Conservation (phyloP, 495 filamentous ascomycete species). For the Parmelia sp. region DNA sequence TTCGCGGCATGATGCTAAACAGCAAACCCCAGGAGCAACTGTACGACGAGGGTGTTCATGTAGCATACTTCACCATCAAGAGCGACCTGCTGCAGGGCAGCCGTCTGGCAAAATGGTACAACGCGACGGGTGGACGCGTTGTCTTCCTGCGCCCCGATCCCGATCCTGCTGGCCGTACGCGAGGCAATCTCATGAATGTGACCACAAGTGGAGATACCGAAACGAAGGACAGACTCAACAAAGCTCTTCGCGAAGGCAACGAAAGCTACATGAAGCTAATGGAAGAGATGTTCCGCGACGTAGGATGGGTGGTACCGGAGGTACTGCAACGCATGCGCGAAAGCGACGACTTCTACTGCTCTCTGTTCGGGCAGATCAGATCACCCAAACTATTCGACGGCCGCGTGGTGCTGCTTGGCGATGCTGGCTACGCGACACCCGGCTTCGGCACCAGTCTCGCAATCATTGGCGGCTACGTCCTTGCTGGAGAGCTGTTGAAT, state of each 20-base stretch:
- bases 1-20: conserved; percentile 33
- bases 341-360: conserved; percentile 39
- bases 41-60: conserved; percentile 23
- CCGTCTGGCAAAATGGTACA: conserved; percentile 16
- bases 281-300: conserved; percentile 27
- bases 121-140: conserved; percentile 15
- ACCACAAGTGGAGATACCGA: conserved; percentile 8
- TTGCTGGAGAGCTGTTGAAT: conserved; percentile 26
- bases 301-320: conserved; percentile 35
- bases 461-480: conserved; percentile 26
- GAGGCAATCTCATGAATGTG: conserved; percentile 15
- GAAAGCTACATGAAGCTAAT: conserved; percentile 16
- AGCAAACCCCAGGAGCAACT: conserved; percentile 32
- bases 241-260: conserved; percentile 17
- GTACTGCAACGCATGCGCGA: conserved; percentile 31
- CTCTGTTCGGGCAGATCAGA: conserved; percentile 36
- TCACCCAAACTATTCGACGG: conserved; percentile 21
- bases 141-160: conserved; percentile 22
- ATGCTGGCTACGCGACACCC: conserved; percentile 16
- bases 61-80: conserved; percentile 29
- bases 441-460: conserved; percentile 27
- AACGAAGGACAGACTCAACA: conserved; percentile 15
- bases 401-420: conserved; percentile 21
- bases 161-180: conserved; percentile 12
- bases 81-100: conserved; percentile 26